Percentiles rank a stretch among this genome's conserved stretches.
Evolutionary conservation across 371 early-diverging fungal species (phyloP).

Genomic region (Batkoa obscura): DNA sequence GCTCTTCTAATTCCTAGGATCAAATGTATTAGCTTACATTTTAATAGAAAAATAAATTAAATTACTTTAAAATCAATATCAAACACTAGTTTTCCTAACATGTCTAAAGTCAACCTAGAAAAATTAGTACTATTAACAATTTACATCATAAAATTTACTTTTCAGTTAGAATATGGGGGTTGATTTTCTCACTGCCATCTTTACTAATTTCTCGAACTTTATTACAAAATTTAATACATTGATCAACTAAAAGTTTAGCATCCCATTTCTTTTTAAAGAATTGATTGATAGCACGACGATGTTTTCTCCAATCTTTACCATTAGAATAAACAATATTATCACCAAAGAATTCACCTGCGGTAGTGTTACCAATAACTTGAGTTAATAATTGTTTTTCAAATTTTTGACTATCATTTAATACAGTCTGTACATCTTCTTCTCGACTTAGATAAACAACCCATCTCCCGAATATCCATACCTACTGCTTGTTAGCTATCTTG

Average conservation of each 20-base stretch:
- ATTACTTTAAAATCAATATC: background rate
- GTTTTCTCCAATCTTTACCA: constrained; percentile 1
- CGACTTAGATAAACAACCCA: background rate
- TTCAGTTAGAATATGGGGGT: background rate
- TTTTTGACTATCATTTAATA: background rate
- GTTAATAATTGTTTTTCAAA: background rate
- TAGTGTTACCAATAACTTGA: background rate
- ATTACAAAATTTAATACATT: background rate
- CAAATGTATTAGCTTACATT: too few relatives aligned
- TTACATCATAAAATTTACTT: background rate
- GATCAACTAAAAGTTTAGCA: background rate
- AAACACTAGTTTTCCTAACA: background rate
- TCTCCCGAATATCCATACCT: background rate
- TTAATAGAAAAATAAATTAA: background rate
- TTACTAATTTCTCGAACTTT: background rate
- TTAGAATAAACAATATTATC: constrained; percentile 4
- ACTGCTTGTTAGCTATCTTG: background rate
- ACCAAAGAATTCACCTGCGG: background rate
- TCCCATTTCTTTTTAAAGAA: constrained; percentile 4
- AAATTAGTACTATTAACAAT: too few relatives aligned
- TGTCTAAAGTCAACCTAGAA: constrained; percentile 1
- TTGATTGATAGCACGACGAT: background rate
- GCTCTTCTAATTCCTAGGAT: background rate
- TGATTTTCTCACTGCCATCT: background rate
- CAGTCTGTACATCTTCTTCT: background rate